Percentiles rank a stretch among this genome's conserved stretches.
These are phyloP conservation scores for Phytophthora multivora DNA, from an alignment of 352 stramenopile species.

Conservation along the genomic window DNA sequence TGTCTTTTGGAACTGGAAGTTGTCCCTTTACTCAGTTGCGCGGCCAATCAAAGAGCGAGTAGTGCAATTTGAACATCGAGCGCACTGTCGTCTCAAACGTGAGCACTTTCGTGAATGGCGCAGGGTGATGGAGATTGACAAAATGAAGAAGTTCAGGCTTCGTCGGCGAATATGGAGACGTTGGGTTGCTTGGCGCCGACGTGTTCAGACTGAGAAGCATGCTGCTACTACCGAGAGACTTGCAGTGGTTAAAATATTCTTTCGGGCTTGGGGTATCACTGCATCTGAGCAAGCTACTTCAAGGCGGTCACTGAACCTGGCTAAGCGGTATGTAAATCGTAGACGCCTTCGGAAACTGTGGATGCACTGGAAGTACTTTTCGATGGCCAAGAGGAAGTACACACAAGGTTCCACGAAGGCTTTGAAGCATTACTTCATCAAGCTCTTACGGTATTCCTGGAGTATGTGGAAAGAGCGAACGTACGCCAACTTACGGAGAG, in stretches of 20 bases:
- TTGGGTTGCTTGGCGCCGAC: slow-evolving; percentile 34
- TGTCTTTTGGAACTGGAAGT: slow-evolving; percentile 56
- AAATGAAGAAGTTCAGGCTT: slow-evolving; percentile 25
- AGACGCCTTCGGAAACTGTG: slow-evolving; percentile 69
- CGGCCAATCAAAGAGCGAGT: slow-evolving; percentile 32
- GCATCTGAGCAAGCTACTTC: slow-evolving; percentile 40
- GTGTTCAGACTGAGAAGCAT: slow-evolving; percentile 25
- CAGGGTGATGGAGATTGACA: slow-evolving; percentile 31
- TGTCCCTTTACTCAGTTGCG: slow-evolving; percentile 45
- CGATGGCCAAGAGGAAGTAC: slow-evolving; percentile 65
- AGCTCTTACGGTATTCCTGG: slow-evolving; percentile 66
- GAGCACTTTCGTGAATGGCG: slow-evolving; percentile 35
- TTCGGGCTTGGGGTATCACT: slow-evolving; percentile 49
- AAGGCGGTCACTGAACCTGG: slow-evolving; percentile 54
- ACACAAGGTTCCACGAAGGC: slow-evolving; percentile 73
- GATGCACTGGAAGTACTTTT: slow-evolving; percentile 84
- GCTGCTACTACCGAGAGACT: slow-evolving; percentile 27
- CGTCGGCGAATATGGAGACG: slow-evolving; percentile 37
- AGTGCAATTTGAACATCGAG: slow-evolving; percentile 3
- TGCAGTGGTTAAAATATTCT: slow-evolving; percentile 29
- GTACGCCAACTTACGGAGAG: slow-evolving; percentile 39
- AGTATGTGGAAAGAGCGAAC: slow-evolving; percentile 49
- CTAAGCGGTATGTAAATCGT: slow-evolving; percentile 67
- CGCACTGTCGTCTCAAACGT: slow-evolving; percentile 3
- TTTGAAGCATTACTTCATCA: slow-evolving; percentile 78